These are phyloP conservation scores for Elsinoe batatas DNA, from an alignment of 2,329 filamentous ascomycete species.

Conservation along the genomic window DNA sequence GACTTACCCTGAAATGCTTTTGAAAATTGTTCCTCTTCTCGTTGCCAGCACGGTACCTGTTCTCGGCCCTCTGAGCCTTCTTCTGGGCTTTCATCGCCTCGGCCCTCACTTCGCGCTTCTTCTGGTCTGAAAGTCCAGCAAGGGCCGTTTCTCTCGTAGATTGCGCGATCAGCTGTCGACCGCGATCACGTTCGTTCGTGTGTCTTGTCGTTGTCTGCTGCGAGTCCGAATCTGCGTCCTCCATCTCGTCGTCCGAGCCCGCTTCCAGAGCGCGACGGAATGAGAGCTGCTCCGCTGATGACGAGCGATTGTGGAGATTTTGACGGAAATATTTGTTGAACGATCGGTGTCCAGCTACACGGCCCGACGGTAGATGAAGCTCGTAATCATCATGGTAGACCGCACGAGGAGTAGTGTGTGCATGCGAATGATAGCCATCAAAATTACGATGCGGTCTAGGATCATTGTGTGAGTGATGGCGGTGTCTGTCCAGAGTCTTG, in stretches of 20 bases:
- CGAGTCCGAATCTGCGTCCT: slow-evolving; percentile 31
- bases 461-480: slow-evolving; percentile 64
- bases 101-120: slow-evolving; percentile 58
- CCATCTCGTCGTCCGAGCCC: slow-evolving; percentile 38
- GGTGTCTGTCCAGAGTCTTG: slow-evolving; percentile 60
- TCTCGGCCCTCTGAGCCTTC: slow-evolving; percentile 43
- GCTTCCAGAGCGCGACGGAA: slow-evolving; percentile 49
- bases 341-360: slow-evolving; percentile 81
- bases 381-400: slow-evolving; percentile 91
- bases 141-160: slow-evolving; percentile 67
- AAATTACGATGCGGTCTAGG: slow-evolving; percentile 62
- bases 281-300: neutral
- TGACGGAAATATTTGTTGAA: slow-evolving; percentile 83
- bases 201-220: slow-evolving; percentile 16
- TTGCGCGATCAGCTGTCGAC: slow-evolving; percentile 46
- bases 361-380: slow-evolving; percentile 81
- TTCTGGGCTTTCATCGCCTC: slow-evolving; percentile 61
- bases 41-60: slow-evolving; percentile 56
- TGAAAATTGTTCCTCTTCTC: slow-evolving; percentile 70
- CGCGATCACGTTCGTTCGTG: slow-evolving; percentile 22
- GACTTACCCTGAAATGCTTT: slow-evolving; percentile 57
- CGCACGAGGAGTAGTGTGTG: slow-evolving; percentile 60
- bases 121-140: slow-evolving; percentile 63
- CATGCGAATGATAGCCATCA: slow-evolving; percentile 74
- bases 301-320: slow-evolving; percentile 73